Conservation (phyloP, 805 yeast genomes). For the Diddensiella santjacobensis region DNA sequence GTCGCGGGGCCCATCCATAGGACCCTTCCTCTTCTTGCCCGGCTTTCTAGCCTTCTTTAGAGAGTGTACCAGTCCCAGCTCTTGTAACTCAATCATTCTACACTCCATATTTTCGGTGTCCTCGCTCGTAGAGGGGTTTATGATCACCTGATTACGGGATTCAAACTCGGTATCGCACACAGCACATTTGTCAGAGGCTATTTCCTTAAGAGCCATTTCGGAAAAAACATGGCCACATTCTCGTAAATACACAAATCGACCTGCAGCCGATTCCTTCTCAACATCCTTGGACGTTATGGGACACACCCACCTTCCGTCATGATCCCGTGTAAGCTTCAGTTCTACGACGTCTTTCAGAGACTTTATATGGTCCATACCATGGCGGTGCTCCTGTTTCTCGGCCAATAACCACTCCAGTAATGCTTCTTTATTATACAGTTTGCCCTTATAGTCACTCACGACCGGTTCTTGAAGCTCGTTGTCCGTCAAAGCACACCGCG, state of each 20-base stretch:
- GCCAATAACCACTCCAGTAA: slow-evolving; percentile 48
- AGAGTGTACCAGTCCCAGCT: slow-evolving; percentile 23
- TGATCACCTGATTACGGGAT: slow-evolving; percentile 17
- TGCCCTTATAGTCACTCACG: slow-evolving; percentile 64
- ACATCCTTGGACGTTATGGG: slow-evolving; percentile 36
- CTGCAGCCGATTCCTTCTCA: slow-evolving; percentile 31
- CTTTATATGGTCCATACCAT: slow-evolving; percentile 33
- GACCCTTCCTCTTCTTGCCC: slow-evolving; percentile 9
- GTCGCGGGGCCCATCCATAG: background rate
- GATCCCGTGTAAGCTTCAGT: slow-evolving; percentile 29
- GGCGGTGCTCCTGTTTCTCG: background rate
- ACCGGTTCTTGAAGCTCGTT: slow-evolving; percentile 45
- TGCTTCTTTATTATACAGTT: slow-evolving; percentile 57
- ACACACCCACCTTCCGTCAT: slow-evolving; percentile 32
- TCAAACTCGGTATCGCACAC: slow-evolving; percentile 15
- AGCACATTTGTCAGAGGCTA: slow-evolving; percentile 5
- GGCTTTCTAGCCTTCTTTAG: slow-evolving; percentile 20
- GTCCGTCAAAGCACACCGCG: slow-evolving; percentile 45
- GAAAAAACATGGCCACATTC: slow-evolving; percentile 29
- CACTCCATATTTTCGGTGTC: slow-evolving; percentile 18
- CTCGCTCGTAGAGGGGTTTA: slow-evolving; percentile 21
- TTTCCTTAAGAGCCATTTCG: slow-evolving; percentile 22
- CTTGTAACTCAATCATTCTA: slow-evolving; percentile 17
- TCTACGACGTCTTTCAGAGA: slow-evolving; percentile 43
- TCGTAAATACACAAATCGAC: slow-evolving; percentile 42